Base-by-base conservation (phyloP, 768 basidiomycete species). In the Suillus spraguei region DNA sequence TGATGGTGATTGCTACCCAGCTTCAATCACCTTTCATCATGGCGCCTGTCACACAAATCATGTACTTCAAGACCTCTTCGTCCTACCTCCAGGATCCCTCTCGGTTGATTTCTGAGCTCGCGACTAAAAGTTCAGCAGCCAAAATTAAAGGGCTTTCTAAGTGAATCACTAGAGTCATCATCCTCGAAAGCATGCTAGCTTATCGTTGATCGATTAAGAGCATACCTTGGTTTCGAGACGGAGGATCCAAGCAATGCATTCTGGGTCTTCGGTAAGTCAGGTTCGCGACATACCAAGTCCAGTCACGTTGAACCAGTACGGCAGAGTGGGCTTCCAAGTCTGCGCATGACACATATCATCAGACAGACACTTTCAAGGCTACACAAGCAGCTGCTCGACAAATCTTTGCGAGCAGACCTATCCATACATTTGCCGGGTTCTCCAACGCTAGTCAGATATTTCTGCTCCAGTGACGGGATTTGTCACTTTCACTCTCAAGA, bases 401-500 rank as follows among this genome's bases (percentile, higher is more conserved):
- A 39, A 64, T 67, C 14, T 71, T 72, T 49, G 68, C 28, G 28
- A 64, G 69, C 60, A 63, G 64, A 47, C 65, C 68, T 39, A 68
- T 63, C 4, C 52, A 59, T 10, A 58, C 61, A 63, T 65, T 64
- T 60, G 69, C 67, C 38, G 36, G 69, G 53, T 77, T 75, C 35
- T 67, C 72, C 11, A 62, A 72, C 24, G 53, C 66, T 36, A 55
- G 62, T 4, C 64, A 61, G 11, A 59, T 68, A 11, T 64, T 32
- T 46, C 62, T 0, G 76, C 74, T 36, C 70, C 74, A 10, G 67
- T 67, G 66, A 76, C 74, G 10, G 74, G 77, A 68, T 74, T 76
- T 54, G 76, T 76, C 41, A 76, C 75, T 20, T 72, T 76, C 60
- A 66, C 71, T n/a, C 54, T 76, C 41, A 72, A 76, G 59, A 58